Evolutionary conservation across 2,329 filamentous ascomycete genomes (phyloP), one percentile per base, ranked within the genome.

Genomic region (Talaromyces piceae): DNA sequence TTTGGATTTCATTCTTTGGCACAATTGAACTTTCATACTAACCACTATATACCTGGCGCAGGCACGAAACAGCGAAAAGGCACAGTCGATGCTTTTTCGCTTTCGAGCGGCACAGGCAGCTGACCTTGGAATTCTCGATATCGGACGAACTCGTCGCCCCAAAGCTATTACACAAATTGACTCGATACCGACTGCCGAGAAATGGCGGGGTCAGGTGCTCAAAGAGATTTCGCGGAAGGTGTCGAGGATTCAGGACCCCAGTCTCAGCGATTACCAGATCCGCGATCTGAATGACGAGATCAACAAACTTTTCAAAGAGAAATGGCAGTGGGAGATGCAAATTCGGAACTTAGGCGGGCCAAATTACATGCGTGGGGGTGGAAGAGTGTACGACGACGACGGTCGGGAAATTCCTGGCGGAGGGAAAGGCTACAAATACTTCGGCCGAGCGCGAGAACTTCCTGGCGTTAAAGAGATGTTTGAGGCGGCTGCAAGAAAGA

Each of bases 81-180:
- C 93, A 64, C 93, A 98, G 77, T 96, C 91, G 45, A 98, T 98
- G 91, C 91, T 98, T 71, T 98, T 96, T 77, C 91, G 93, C 78
- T 98, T 98, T 78, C 89, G 93, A 70, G 93, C 95, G 66, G 88
- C 91, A 62, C 93, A 97, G 81, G 91, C 91, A 59, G 89, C 90
- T 58, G 91, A 96, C 73, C 81, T 96, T 45, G 91, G 91, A 65
- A 96, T 97, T 70, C 88, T 98, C 72, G 91, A 97, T 76, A 87
- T 87, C 25, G 87, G 89, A 53, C 88, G 91, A 56, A 86, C 89
- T 7, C 88, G 91, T 9, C 89, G 93, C 2, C 93, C 93, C 48
- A 94, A 91, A 71, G 81, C 86, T 57, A 96, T 97, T 69, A 94
- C 89, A 43, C 83, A 89, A 61, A 84, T 96, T 60, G 84, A 86